phyloP scores from a whole-genome alignment of 2,329 filamentous ascomycete species.

The Sporothrix humicola region DNA sequence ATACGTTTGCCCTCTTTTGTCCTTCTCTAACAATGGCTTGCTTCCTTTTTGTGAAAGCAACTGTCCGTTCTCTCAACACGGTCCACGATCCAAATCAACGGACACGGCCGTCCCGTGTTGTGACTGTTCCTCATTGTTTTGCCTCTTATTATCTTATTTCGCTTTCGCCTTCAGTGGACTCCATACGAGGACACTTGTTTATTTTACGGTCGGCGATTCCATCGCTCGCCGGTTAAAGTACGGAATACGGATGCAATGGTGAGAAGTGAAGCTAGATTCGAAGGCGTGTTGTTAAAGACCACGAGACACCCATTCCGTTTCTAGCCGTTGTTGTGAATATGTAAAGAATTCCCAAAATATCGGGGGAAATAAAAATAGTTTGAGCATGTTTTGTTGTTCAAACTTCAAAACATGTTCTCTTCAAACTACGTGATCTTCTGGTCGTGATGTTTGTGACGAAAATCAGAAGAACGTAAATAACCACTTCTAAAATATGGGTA shows the following conservation, averaged over 20 bases:
- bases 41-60: conserved; percentile 4
- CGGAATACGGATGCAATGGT: neutral
- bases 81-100: neutral
- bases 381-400: neutral
- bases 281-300: too few species aligned
- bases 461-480: neutral
- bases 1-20: neutral
- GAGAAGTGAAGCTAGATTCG: too few species aligned
- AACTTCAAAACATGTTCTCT: neutral
- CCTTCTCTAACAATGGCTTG: neutral
- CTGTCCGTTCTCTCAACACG: conserved; percentile 2
- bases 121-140: neutral
- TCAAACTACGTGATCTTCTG: conserved; percentile 4
- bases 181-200: neutral
- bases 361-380: neutral
- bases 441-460: conserved; percentile 6
- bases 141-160: conserved; percentile 15
- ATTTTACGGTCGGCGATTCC: neutral
- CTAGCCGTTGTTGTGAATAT: too few species aligned
- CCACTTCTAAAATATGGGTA: too few species aligned
- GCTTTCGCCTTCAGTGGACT: neutral
- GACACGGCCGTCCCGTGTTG: neutral
- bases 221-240: neutral
- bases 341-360: too few species aligned
- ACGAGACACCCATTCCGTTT: too few species aligned